Evolutionary conservation across 805 yeast genomes (phyloP).

Genomic region (Candida sonorensis): DNA sequence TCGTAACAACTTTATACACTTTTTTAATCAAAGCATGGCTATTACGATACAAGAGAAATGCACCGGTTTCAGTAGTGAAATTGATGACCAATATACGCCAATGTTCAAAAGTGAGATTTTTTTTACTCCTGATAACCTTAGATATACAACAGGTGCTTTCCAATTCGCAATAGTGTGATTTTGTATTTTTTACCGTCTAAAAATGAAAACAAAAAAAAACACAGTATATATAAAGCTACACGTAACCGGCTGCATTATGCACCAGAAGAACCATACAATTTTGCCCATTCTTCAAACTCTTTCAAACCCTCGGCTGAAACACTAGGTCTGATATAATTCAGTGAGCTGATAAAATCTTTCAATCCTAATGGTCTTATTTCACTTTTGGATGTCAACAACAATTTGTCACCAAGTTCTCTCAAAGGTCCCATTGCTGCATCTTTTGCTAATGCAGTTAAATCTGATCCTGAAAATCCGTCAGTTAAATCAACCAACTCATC

Average conservation of each 20-base stretch:
- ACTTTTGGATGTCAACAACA: slow-evolving; percentile 61
- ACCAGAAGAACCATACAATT: slow-evolving; percentile 80
- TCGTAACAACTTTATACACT: too few relatives aligned
- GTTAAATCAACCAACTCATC: slow-evolving; percentile 57
- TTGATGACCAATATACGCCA: too few relatives aligned
- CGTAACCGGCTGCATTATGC: too few relatives aligned
- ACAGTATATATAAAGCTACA: too few relatives aligned
- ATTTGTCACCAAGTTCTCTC: slow-evolving; percentile 79
- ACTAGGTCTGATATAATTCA: slow-evolving; percentile 78
- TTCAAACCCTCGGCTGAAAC: slow-evolving; percentile 76
- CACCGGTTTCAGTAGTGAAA: too few relatives aligned
- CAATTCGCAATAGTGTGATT: too few relatives aligned
- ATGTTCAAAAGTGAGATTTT: too few relatives aligned
- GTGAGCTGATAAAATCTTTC: slow-evolving; percentile 67
- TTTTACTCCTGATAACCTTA: too few relatives aligned
- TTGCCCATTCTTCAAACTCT: slow-evolving; percentile 86
- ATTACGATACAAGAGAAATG: too few relatives aligned
- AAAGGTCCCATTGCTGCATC: slow-evolving; percentile 99
- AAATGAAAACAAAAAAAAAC: background rate
- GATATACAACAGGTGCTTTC: too few relatives aligned
- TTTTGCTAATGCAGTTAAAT: slow-evolving; percentile 86
- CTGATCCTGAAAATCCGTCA: slow-evolving; percentile 74
- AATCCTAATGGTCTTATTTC: slow-evolving; percentile 71
- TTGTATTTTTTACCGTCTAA: too few relatives aligned
- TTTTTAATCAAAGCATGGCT: too few relatives aligned